phyloP scores from a whole-genome alignment of 1,284 basidiomycete species.

The Sanghuangporus baumii region DNA sequence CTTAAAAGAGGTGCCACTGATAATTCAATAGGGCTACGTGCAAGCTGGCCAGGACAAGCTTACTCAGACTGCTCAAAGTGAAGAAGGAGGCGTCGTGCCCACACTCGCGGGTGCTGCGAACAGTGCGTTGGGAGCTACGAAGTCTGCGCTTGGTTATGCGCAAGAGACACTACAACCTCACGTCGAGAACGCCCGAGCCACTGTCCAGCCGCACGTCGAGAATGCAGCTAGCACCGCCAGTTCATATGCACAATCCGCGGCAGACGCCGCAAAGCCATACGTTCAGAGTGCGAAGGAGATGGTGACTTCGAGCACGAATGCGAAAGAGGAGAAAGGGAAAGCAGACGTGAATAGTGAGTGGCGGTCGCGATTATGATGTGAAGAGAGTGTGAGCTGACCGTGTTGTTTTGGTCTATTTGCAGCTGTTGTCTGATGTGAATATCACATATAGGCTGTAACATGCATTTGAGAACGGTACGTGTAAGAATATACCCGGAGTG shows the following conservation, averaged over 20 bases:
- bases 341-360: background rate
- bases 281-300: slow-evolving; percentile 17
- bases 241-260: slow-evolving; percentile 25
- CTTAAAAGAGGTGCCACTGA: background rate
- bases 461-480: background rate
- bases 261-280: slow-evolving; percentile 25
- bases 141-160: slow-evolving; percentile 32
- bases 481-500: background rate
- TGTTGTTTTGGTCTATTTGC: background rate
- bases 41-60: slow-evolving; percentile 13
- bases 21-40: slow-evolving; percentile 14
- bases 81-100: slow-evolving; percentile 24
- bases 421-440: background rate
- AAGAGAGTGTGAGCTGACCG: background rate
- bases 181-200: slow-evolving; percentile 25
- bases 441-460: background rate
- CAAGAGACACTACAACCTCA: slow-evolving; percentile 33
- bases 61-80: slow-evolving; percentile 14
- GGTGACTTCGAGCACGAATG: background rate
- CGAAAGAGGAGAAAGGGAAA: background rate
- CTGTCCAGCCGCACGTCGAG: slow-evolving; percentile 27
- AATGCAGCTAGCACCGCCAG: slow-evolving; percentile 19
- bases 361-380: background rate
- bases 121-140: slow-evolving; percentile 34
- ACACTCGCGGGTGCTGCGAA: slow-evolving; percentile 32